Evolutionary conservation across 495 filamentous ascomycete genomes (phyloP).

Genomic region (Xylaria acuta): DNA sequence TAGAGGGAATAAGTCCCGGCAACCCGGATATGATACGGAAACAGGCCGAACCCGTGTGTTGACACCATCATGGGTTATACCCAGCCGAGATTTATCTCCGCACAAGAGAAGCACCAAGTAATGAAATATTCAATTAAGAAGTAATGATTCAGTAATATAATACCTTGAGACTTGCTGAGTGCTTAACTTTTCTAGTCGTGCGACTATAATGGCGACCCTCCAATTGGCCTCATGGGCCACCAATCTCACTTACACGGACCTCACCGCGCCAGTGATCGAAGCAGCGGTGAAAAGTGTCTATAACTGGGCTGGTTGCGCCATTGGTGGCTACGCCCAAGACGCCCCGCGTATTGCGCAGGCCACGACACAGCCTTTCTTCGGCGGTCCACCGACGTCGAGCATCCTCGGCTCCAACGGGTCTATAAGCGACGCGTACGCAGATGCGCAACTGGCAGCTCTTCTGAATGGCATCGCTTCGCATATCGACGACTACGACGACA

Average conservation of each 20-base stretch:
- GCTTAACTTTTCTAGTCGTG: neutral
- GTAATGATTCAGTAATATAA: neutral
- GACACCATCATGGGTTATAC: constrained; percentile 14
- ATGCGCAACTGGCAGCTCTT: constrained; percentile 60
- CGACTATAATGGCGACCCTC: constrained; percentile 48
- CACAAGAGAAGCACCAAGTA: neutral
- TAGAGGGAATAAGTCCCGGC: constrained; percentile 1
- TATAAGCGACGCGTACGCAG: constrained; percentile 33
- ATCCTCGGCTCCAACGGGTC: constrained; percentile 49
- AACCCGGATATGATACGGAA: constrained; percentile 18
- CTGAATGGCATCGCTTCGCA: constrained; percentile 62
- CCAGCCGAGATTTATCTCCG: constrained; percentile 13
- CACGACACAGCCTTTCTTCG: constrained; percentile 48
- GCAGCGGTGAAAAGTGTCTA: constrained; percentile 51
- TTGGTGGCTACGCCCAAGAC: constrained; percentile 55
- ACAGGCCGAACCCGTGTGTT: neutral
- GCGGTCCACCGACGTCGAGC: constrained; percentile 51
- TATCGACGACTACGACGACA: constrained; percentile 65
- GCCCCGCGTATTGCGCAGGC: constrained; percentile 54
- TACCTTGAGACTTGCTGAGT: too few relatives aligned
- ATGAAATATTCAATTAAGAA: neutral
- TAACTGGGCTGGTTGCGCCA: constrained; percentile 61
- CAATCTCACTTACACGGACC: constrained; percentile 42
- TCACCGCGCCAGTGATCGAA: constrained; percentile 41
- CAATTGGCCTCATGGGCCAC: constrained; percentile 48